Conservation (phyloP, 805 yeast species). For the Candida ipomoeae region DNA sequence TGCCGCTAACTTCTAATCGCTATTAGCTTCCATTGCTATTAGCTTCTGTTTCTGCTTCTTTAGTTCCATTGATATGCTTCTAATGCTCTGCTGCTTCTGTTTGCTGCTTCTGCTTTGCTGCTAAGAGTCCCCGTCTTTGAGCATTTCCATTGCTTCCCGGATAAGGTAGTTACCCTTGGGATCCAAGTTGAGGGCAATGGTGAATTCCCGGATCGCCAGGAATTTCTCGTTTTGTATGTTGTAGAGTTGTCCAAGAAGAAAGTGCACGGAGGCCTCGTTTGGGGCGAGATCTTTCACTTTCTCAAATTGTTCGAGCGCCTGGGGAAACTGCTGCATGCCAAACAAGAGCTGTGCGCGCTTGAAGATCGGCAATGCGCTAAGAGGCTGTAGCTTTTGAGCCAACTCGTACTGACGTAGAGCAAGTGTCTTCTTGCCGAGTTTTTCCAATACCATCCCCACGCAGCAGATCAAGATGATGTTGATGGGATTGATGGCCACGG, state of each 20-base stretch:
- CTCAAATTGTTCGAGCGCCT: conserved; percentile 73
- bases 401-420: conserved; percentile 79
- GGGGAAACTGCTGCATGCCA: conserved; percentile 63
- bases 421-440: conserved; percentile 57
- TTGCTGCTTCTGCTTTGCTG: too few species aligned
- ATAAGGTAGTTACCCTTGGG: conserved; percentile 88
- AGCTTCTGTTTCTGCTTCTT: too few species aligned
- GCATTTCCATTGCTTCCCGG: conserved; percentile 71
- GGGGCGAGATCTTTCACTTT: conserved; percentile 74
- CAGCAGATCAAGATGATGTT: conserved; percentile 88
- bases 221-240: conserved; percentile 67
- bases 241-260: conserved; percentile 81
- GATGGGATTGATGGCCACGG: conserved; percentile 83
- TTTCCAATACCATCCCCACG: conserved; percentile 89
- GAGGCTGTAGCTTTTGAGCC: conserved; percentile 81
- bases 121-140: conserved; percentile 19
- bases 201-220: conserved; percentile 79
- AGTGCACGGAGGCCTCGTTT: conserved; percentile 92
- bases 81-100: too few species aligned
- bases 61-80: too few species aligned
- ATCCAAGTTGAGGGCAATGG: conserved; percentile 84
- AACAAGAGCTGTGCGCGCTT: conserved; percentile 82
- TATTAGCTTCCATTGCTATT: not conserved
- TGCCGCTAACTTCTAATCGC: not conserved
- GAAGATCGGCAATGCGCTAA: conserved; percentile 79